Base-by-base conservation (phyloP, 2,329 filamentous ascomycete genomes). In the Alternaria postmessia region DNA sequence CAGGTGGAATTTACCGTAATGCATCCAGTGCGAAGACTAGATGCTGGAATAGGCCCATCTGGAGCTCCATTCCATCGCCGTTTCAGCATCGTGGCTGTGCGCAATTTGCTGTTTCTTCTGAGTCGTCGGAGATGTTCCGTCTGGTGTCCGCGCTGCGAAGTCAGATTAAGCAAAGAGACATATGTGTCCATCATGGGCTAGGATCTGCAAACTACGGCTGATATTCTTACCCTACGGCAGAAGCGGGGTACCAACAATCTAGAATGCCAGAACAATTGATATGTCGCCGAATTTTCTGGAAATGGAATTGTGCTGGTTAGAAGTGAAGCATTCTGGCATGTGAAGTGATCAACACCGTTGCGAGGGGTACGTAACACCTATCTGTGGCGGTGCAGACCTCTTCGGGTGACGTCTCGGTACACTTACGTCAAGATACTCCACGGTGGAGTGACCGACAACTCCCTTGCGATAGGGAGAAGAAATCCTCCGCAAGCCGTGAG, bases 181-280 rank as follows among this genome's bases (percentile, higher is more conserved):
- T 32, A 48, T 28, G 30, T 51, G 16, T 42, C 54, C 44, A 43
- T 24, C 20, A 32, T 47, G 24, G 44, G 39, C 51, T 39, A 55
- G 52, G 53, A 56, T 60, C 57, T 57, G 57, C 51, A 61, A 46
- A 51, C 57, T 51, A 47, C 57, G 49, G 48, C 46, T 42, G 51
- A 48, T 42, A 51, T 24, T 30, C 39, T 51, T 28, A 51, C 49
- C 36, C 30, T 48, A 46, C 42, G 38, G 36, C 20, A 55, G 36
- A 42, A 49, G 53, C 43, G 61, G 57, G 55, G 53, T 54, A 42
- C 38, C 16, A 52, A 26, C 38, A 57, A 34, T 57, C 54, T 52
- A 57, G 47, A 57, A 42, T 57, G 11, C 16, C 8, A 43, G 28
- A 16, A 26, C 14, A 26, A 34, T 38, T 36, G 47, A 52, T 52